These are phyloP conservation scores for Cutaneotrichosporon sp. DNA, from an alignment of 1,284 basidiomycete species.

Conservation along the genomic window DNA sequence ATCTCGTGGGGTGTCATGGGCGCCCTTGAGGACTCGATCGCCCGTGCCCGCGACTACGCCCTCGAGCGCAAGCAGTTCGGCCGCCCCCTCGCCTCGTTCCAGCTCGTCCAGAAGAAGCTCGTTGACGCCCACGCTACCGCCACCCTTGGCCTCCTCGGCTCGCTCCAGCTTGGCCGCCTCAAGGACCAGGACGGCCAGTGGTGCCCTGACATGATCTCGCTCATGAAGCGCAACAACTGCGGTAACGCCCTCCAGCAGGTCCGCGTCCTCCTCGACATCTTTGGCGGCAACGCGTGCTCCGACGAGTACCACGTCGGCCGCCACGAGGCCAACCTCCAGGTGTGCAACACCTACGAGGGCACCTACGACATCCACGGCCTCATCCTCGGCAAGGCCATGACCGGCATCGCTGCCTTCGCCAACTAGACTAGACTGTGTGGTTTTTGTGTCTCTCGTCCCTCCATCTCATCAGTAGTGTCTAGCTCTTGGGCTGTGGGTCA, in stretches of 20 bases:
- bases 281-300: slow-evolving; percentile 85
- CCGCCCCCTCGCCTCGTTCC: slow-evolving; percentile 88
- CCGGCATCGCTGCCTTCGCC: slow-evolving; percentile 60
- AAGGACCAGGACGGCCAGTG: slow-evolving; percentile 74
- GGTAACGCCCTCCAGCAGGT: slow-evolving; percentile 84
- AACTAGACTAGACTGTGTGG: not conserved
- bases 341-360: slow-evolving; percentile 91
- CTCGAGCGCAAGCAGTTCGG: slow-evolving; percentile 87
- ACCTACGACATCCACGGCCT: slow-evolving; percentile 75
- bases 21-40: slow-evolving; percentile 87
- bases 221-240: slow-evolving; percentile 95
- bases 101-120: slow-evolving; percentile 95
- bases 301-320: slow-evolving; percentile 89
- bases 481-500: not conserved
- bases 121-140: slow-evolving; percentile 88
- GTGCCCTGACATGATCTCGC: slow-evolving; percentile 89
- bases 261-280: slow-evolving; percentile 76
- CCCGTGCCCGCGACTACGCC: slow-evolving; percentile 77
- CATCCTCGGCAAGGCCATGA: slow-evolving; percentile 88
- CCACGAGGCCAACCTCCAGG: slow-evolving; percentile 87
- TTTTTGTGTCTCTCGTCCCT: not conserved
- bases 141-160: slow-evolving; percentile 77
- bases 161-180: slow-evolving; percentile 76
- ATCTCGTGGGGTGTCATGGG: slow-evolving; percentile 95
- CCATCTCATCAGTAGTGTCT: not conserved